A percentile compares a stretch with the other conserved stretches of the same genome.
These are phyloP conservation scores for Craterostigma plantagineum DNA, from an alignment of 257 asterid genomes.

Conservation along the genomic window DNA sequence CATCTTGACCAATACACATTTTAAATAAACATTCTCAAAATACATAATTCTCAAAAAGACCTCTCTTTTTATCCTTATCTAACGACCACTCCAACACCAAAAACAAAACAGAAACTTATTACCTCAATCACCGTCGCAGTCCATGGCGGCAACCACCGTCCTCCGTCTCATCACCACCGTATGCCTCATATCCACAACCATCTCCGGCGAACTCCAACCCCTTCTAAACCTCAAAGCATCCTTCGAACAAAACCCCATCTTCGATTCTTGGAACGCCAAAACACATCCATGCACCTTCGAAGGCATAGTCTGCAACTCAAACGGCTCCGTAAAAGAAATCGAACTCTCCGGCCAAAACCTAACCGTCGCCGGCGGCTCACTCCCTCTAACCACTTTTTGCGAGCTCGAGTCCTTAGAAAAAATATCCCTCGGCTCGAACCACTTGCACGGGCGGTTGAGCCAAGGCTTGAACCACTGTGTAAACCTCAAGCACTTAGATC, in stretches of 20 bases:
- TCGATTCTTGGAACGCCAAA: constrained; percentile 41
- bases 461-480: constrained; percentile 30
- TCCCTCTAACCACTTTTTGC: constrained; percentile 38
- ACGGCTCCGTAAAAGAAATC: constrained; percentile 31
- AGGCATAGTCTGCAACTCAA: constrained; percentile 46
- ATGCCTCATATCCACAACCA: too few species aligned
- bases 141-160: too few species aligned
- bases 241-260: constrained; percentile 25
- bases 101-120: too few species aligned
- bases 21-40: too few species aligned
- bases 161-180: too few species aligned
- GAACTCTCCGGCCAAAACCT: constrained; percentile 38
- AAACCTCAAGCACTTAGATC: constrained; percentile 34
- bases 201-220: constrained; percentile 38
- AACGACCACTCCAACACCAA: too few species aligned
- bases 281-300: constrained; percentile 22
- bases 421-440: constrained; percentile 45
- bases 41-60: too few species aligned
- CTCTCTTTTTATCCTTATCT: too few species aligned
- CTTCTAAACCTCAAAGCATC: constrained; percentile 40
- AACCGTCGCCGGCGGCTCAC: constrained; percentile 11
- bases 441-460: constrained; percentile 20
- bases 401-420: constrained; percentile 34
- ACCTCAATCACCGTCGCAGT: too few species aligned
- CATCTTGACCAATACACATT: too few species aligned